Evolutionary conservation across 345 rosid genomes (phyloP).

Genomic region (Eucalyptus cloeziana): DNA sequence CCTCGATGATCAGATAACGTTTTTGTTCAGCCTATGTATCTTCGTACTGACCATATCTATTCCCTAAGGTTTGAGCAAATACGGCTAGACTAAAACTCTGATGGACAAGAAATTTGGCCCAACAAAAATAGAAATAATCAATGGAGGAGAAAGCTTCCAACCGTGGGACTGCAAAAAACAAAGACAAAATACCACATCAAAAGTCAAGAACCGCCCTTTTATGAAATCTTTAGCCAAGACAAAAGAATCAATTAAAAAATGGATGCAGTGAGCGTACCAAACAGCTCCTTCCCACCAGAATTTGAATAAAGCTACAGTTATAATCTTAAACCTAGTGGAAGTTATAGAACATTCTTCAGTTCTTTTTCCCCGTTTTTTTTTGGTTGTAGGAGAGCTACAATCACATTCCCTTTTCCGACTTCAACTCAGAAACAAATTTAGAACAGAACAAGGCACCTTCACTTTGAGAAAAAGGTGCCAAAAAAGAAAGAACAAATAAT

Average conservation of each 20-base stretch:
- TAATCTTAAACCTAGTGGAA: slow-evolving; percentile 34
- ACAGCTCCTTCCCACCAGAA: slow-evolving; percentile 41
- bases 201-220: background rate
- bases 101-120: background rate
- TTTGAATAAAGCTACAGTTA: slow-evolving; percentile 11
- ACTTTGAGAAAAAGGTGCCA: slow-evolving; percentile 18
- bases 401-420: slow-evolving; percentile 32
- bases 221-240: background rate
- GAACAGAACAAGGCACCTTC: slow-evolving; percentile 33
- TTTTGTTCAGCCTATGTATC: background rate
- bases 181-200: background rate
- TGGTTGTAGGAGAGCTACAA: slow-evolving; percentile 46
- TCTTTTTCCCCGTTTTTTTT: background rate
- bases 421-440: slow-evolving; percentile 32
- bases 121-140: background rate
- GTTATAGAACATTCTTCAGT: slow-evolving; percentile 25
- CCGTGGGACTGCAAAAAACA: background rate
- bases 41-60: background rate
- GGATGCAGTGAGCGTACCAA: slow-evolving; percentile 25
- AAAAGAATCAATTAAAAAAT: slow-evolving; percentile 40
- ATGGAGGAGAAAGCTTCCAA: background rate
- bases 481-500: background rate
- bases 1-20: background rate
- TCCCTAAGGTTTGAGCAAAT: background rate
- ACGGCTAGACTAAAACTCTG: background rate